phyloP scores from a whole-genome alignment of 2,329 filamentous ascomycete genomes.

The Exophiala aquamarina region DNA sequence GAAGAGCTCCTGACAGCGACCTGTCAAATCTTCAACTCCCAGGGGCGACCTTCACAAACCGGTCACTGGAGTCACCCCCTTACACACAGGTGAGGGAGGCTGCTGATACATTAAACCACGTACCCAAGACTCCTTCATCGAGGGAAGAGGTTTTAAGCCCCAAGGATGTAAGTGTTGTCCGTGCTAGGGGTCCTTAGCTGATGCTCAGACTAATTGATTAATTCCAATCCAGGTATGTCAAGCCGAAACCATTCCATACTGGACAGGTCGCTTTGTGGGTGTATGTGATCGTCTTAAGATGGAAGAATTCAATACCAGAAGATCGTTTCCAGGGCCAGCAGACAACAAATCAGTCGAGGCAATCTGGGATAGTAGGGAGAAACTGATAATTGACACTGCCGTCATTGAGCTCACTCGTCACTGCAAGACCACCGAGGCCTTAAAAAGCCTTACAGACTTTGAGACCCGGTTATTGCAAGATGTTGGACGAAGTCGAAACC shows the following conservation, averaged over 20 bases:
- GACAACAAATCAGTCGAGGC: conserved; percentile 8
- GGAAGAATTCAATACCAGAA: conserved; percentile 5
- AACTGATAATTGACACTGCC: conserved; percentile 10
- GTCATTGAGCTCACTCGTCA: conserved; percentile 15
- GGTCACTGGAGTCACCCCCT: too few species aligned
- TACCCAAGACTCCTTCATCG: too few species aligned
- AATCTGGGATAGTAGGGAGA: conserved; percentile 16
- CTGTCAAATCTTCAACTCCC: too few species aligned
- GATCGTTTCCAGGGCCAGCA: neutral
- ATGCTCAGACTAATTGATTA: too few species aligned
- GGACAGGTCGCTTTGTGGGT: conserved; percentile 24
- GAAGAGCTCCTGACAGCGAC: too few species aligned
- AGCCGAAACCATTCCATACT: conserved; percentile 18
- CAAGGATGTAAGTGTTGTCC: too few species aligned
- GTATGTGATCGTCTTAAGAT: conserved; percentile 20
- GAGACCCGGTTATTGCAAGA: conserved; percentile 11
- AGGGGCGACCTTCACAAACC: too few species aligned
- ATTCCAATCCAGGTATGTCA: conserved; percentile 23
- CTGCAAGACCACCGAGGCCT: conserved; percentile 20
- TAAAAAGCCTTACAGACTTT: conserved; percentile 23
- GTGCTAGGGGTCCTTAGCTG: too few species aligned
- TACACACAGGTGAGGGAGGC: too few species aligned
- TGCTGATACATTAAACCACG: too few species aligned
- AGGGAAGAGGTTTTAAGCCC: too few species aligned
- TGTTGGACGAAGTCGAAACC: conserved; percentile 9